phyloP scores from a whole-genome alignment of 1,284 basidiomycete genomes.

The Leccinum subfulvum region DNA sequence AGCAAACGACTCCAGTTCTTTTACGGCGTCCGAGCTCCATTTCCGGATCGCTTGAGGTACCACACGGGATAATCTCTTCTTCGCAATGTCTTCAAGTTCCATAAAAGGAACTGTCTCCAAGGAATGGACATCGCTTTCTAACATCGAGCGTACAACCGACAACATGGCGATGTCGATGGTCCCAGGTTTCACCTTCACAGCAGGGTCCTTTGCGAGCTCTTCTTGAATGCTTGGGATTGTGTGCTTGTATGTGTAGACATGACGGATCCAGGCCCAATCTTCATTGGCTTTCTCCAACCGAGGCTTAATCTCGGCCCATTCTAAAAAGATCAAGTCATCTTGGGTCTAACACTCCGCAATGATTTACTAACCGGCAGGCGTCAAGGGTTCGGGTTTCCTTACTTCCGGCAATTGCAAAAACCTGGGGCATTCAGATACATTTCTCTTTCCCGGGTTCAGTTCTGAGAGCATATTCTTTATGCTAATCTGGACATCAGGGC shows the following conservation, averaged over 20 bases:
- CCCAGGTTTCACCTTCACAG: slow-evolving; percentile 5
- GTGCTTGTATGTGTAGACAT: background rate
- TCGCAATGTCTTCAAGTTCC: background rate
- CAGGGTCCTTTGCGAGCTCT: background rate
- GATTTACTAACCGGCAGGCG: too few species aligned
- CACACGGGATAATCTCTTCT: background rate
- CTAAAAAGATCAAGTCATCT: too few species aligned
- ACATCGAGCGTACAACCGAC: background rate
- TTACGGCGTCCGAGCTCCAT: slow-evolving; percentile 13
- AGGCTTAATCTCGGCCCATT: too few species aligned
- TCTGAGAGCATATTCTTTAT: slow-evolving; percentile 4
- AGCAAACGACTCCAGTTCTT: slow-evolving; percentile 14
- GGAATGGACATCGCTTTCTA: slow-evolving; percentile 2
- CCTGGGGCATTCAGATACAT: too few species aligned
- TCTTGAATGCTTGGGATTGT: background rate
- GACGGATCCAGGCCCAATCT: background rate
- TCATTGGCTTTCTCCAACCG: background rate
- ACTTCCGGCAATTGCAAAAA: slow-evolving; percentile 14
- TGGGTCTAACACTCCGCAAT: too few species aligned
- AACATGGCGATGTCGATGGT: slow-evolving; percentile 12
- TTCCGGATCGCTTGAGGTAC: slow-evolving; percentile 2
- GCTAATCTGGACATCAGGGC: slow-evolving; percentile 8
- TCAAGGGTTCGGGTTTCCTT: background rate
- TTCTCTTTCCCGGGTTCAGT: background rate
- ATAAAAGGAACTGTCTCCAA: too few species aligned